These are phyloP conservation scores for Cronartium ribicola DNA, from an alignment of 1,284 basidiomycete species.

Conservation along the genomic window DNA sequence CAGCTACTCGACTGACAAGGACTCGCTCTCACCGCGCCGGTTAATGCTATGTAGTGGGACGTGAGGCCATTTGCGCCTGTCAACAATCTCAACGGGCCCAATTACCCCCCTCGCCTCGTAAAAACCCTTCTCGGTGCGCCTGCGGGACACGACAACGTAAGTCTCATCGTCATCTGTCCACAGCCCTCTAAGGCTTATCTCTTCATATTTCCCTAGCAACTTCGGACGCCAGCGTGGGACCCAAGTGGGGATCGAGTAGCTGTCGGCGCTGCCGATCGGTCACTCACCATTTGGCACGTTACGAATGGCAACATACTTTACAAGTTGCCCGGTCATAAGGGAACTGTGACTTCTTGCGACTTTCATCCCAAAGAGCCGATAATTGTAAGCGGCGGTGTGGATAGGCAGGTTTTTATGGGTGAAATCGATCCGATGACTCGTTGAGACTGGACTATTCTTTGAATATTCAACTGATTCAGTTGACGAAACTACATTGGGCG, in stretches of 20 bases:
- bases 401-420: conserved; percentile 14
- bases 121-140: conserved; percentile 48
- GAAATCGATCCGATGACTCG: conserved; percentile 15
- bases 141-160: conserved; percentile 49
- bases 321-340: conserved; percentile 51
- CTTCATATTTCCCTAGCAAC: conserved; percentile 17
- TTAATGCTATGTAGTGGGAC: conserved; percentile 46
- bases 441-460: neutral
- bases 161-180: conserved; percentile 44
- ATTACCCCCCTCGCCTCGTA: conserved; percentile 45
- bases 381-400: conserved; percentile 43
- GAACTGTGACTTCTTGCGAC: conserved; percentile 50
- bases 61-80: conserved; percentile 50
- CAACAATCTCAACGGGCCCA: conserved; percentile 34
- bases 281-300: conserved; percentile 32
- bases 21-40: neutral
- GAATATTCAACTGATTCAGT: neutral
- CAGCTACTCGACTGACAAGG: neutral
- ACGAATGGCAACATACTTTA: conserved; percentile 45
- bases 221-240: conserved; percentile 35
- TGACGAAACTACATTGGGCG: too few relatives aligned
- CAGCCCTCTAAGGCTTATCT: conserved; percentile 32
- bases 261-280: conserved; percentile 35
- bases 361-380: conserved; percentile 51
- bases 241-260: conserved; percentile 28